These are phyloP conservation scores for Apophysomyces elegans DNA, from an alignment of 371 early-diverging fungal genomes.

Conservation along the genomic window DNA sequence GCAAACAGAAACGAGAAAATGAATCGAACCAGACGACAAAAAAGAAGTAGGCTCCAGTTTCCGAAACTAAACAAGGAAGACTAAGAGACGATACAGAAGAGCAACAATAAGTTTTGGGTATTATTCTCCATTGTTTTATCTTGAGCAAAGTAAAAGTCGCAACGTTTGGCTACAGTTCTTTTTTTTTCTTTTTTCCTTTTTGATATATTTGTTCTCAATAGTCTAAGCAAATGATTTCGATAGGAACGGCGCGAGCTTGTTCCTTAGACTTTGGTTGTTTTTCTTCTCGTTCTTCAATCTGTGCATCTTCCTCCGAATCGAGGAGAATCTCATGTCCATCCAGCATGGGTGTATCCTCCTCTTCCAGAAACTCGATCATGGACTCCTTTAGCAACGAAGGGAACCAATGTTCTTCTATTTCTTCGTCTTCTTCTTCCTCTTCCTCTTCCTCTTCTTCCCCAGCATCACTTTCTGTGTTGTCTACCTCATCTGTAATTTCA, in stretches of 20 bases:
- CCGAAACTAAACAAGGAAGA: too few relatives aligned
- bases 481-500: conserved; percentile 19
- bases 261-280: conserved; percentile 3
- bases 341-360: conserved; percentile 17
- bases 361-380: conserved; percentile 21
- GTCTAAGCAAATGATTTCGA: conserved; percentile 3
- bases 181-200: too few relatives aligned
- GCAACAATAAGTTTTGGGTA: too few relatives aligned
- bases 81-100: too few relatives aligned
- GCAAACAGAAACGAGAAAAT: too few relatives aligned
- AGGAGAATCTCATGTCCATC: conserved; percentile 19
- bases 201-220: background rate
- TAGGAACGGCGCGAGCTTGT: background rate
- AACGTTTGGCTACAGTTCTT: too few relatives aligned
- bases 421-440: conserved; percentile 19
- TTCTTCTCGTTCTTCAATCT: conserved; percentile 40
- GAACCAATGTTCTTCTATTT: conserved; percentile 27
- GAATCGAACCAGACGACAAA: too few relatives aligned
- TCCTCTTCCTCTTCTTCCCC: conserved; percentile 14
- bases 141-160: too few relatives aligned
- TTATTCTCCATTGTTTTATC: too few relatives aligned
- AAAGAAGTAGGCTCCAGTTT: too few relatives aligned
- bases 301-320: conserved; percentile 36
- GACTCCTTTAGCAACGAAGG: conserved; percentile 23
- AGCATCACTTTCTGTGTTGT: conserved; percentile 13